Percentiles rank a stretch among this genome's conserved stretches.
Evolutionary conservation across 371 early-diverging fungal species (phyloP).

Genomic region (Apophysomyces ossiformis): DNA sequence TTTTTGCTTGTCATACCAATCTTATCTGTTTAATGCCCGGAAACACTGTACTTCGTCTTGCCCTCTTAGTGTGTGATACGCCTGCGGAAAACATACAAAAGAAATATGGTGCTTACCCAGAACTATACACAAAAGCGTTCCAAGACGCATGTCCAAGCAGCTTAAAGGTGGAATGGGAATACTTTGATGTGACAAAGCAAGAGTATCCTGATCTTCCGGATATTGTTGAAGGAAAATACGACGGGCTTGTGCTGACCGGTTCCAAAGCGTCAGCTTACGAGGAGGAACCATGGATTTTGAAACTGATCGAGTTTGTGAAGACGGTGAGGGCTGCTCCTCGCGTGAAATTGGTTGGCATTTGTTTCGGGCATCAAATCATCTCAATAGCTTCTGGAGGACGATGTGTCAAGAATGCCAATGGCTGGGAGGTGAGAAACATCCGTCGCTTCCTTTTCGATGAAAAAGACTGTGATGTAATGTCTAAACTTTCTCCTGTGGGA

Average conservation of each 20-base stretch:
- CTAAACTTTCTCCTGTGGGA: not conserved
- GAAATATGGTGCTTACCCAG: slow-evolving; percentile 58
- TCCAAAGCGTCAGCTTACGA: slow-evolving; percentile 46
- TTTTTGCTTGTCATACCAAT: not conserved
- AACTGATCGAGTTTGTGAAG: slow-evolving; percentile 58
- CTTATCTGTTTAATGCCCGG: not conserved
- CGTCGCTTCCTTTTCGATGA: not conserved
- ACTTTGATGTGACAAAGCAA: slow-evolving; percentile 46
- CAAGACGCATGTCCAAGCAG: slow-evolving; percentile 27
- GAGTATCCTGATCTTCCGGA: slow-evolving; percentile 44
- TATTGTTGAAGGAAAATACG: slow-evolving; percentile 28
- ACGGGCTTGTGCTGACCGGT: slow-evolving; percentile 44
- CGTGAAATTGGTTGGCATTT: slow-evolving; percentile 58
- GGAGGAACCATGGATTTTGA: slow-evolving; percentile 64
- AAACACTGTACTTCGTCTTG: slow-evolving; percentile 22
- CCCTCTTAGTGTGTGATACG: slow-evolving; percentile 60
- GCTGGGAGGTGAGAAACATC: slow-evolving; percentile 67
- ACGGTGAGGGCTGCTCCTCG: slow-evolving; percentile 15
- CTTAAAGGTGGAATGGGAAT: slow-evolving; percentile 37
- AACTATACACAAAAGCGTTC: slow-evolving; percentile 43
- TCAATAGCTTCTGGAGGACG: slow-evolving; percentile 68
- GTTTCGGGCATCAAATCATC: slow-evolving; percentile 83
- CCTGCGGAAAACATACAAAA: slow-evolving; percentile 51
- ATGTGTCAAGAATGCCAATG: slow-evolving; percentile 58
- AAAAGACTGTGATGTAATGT: no score